Base-by-base conservation (phyloP, 768 basidiomycete species). In the Mycena haematopus region DNA sequence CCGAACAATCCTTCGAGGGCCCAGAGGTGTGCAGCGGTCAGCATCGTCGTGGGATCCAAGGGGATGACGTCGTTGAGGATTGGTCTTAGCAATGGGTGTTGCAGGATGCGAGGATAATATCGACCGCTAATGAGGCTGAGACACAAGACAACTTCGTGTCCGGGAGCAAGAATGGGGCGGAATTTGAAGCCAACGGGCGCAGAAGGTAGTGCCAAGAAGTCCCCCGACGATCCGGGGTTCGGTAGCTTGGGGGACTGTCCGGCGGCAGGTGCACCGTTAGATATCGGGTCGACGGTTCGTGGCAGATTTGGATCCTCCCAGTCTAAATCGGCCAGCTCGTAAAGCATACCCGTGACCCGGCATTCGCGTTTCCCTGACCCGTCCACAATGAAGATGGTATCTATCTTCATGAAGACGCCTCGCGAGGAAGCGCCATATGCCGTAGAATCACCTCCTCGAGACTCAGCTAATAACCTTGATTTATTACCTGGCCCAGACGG, bases 271-370 rank as follows among this genome's bases (percentile, higher is more conserved):
- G 36, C 56, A 29, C 47, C 42, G 14, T 17, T 51, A 40, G 52
- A 25, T 25, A 49, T 49, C 27, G 57, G 27, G 21, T 56, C 56
- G 38, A 44, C 31, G 42, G 56, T 27, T 17, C 62, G 49, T 44
- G 65, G 61, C 33, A 58, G 45, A 15, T 68, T 57, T 24, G 73
- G 74, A 19, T 81, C 85, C 49, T 83, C 86, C 87, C 87, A 93
- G 60, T 89, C 90, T 52, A 81, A 78, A 62, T 93, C 92, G 2
- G 85, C 92, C 33, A 94, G 78, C 73, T 94, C 92, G 65, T 88
- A 93, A 53, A 93, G 73, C 82, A 84, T 84, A 24, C 92, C 92
- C 61, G 83, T 81, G n/a, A 83, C 85, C 64, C 90, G 79, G 50
- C 87, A 87, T 71, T 91, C 88, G 69, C 83, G 84, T 59, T 76